Percentiles rank a stretch among this genome's conserved stretches.
phyloP scores from a whole-genome alignment of 257 asterid genomes.

The Anisodus tanguticus region DNA sequence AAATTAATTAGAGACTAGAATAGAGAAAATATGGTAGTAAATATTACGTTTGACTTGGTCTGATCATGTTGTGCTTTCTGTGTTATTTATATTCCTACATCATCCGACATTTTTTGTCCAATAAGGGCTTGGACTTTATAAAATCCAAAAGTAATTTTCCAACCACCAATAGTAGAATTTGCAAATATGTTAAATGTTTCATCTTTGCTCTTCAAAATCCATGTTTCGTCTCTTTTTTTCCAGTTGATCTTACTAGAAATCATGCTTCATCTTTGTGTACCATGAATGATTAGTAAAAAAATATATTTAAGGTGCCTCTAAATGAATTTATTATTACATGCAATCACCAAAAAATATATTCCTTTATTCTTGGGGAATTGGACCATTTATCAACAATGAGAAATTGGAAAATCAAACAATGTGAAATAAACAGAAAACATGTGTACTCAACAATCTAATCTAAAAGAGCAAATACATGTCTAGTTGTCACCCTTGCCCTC shows the following conservation, averaged over 20 bases:
- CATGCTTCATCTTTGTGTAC: slow-evolving; percentile 60
- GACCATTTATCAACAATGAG: not conserved
- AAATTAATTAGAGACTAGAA: not conserved
- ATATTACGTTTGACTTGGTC: slow-evolving; percentile 49
- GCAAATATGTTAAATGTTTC: slow-evolving; percentile 50
- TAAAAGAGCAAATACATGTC: too few species aligned
- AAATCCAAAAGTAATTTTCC: slow-evolving; percentile 62
- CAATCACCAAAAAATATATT: not conserved
- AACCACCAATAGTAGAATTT: slow-evolving; percentile 47
- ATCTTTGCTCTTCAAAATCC: slow-evolving; percentile 66
- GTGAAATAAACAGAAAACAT: not conserved
- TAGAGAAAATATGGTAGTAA: not conserved
- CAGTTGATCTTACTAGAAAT: slow-evolving; percentile 48
- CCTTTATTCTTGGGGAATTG: not conserved
- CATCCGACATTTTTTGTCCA: slow-evolving; percentile 54
- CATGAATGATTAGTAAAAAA: slow-evolving; percentile 16
- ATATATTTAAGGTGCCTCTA: not conserved
- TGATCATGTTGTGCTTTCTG: slow-evolving; percentile 35
- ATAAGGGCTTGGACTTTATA: slow-evolving; percentile 48
- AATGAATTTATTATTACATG: not conserved
- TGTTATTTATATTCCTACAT: slow-evolving; percentile 63
- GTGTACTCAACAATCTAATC: not conserved
- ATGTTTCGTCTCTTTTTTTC: slow-evolving; percentile 41
- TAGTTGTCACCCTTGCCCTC: too few species aligned
- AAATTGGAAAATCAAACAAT: not conserved